phyloP scores from a whole-genome alignment of 805 yeast genomes.

The Candida sithepensis region DNA sequence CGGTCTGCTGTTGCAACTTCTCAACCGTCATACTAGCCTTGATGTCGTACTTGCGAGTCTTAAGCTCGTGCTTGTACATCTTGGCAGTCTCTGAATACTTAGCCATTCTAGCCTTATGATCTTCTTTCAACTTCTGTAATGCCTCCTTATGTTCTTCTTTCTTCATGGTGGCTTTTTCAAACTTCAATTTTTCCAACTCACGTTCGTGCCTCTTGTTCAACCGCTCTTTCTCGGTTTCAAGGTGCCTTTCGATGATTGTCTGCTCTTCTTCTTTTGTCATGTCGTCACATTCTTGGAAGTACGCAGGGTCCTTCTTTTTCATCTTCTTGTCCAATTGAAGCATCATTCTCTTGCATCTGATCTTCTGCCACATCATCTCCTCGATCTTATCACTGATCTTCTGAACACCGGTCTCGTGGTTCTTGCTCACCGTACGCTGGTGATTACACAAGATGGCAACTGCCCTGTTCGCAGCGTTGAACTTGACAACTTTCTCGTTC shows the following conservation, averaged over 20 bases:
- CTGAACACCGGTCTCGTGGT: conserved; percentile 76
- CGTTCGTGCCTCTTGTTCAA: conserved; percentile 60
- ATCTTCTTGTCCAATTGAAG: conserved; percentile 55
- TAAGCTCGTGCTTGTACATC: conserved; percentile 54
- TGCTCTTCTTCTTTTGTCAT: conserved; percentile 61
- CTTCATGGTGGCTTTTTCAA: conserved; percentile 52
- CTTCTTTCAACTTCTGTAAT: conserved; percentile 48
- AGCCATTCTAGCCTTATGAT: conserved; percentile 50
- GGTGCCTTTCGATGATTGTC: conserved; percentile 52
- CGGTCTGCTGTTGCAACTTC: conserved; percentile 68
- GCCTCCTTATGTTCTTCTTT: conserved; percentile 52
- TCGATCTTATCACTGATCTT: conserved; percentile 73
- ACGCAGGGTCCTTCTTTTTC: conserved; percentile 48
- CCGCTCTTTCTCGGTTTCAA: conserved; percentile 65
- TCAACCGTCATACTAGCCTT: conserved; percentile 56
- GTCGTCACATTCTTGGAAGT: conserved; percentile 66
- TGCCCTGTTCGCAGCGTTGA: conserved; percentile 92
- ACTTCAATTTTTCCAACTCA: conserved; percentile 71
- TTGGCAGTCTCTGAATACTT: conserved; percentile 50
- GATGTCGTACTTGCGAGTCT: conserved; percentile 54
- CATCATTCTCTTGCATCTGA: conserved; percentile 68
- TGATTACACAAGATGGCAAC: conserved; percentile 97
- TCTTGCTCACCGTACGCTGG: conserved; percentile 87
- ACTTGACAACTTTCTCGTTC: conserved; percentile 80
- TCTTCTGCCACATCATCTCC: conserved; percentile 83